Conservation (phyloP, 2,329 filamentous ascomycete species). For the Polychaeton citri region DNA sequence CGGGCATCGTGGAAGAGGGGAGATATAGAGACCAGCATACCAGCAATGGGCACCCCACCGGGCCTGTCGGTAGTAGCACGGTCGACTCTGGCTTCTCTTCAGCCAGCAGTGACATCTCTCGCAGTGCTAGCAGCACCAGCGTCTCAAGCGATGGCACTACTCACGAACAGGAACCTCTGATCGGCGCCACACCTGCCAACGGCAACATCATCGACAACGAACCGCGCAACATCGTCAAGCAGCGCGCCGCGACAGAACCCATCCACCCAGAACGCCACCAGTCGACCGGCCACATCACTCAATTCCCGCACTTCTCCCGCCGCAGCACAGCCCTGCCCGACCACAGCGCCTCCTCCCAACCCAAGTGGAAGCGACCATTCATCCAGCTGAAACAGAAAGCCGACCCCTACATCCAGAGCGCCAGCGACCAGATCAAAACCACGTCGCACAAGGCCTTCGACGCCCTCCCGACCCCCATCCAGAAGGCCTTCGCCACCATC, state of each 20-base stretch:
- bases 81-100: constrained; percentile 34
- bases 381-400: constrained; percentile 8
- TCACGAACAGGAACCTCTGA: constrained; percentile 13
- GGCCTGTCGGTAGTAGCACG: constrained; percentile 3
- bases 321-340: constrained; percentile 6
- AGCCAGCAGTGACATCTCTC: constrained; percentile 25
- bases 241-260: constrained; percentile 20
- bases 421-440: constrained; percentile 17
- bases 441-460: constrained; percentile 29
- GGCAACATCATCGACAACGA: constrained; percentile 31
- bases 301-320: constrained; percentile 22
- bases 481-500: constrained; percentile 34
- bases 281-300: constrained; percentile 41
- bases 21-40: constrained; percentile 37
- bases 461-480: constrained; percentile 38
- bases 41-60: constrained; percentile 2
- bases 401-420: constrained; percentile 11
- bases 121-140: constrained; percentile 17
- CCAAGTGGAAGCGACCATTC: constrained; percentile 14
- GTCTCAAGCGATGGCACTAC: constrained; percentile 15
- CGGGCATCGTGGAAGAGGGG: constrained; percentile 31
- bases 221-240: constrained; percentile 19
- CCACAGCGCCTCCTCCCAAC: constrained; percentile 4
- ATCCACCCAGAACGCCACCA: constrained; percentile 14
- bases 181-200: constrained; percentile 35